phyloP scores from a whole-genome alignment of 805 yeast species.

The Candida sithepensis region DNA sequence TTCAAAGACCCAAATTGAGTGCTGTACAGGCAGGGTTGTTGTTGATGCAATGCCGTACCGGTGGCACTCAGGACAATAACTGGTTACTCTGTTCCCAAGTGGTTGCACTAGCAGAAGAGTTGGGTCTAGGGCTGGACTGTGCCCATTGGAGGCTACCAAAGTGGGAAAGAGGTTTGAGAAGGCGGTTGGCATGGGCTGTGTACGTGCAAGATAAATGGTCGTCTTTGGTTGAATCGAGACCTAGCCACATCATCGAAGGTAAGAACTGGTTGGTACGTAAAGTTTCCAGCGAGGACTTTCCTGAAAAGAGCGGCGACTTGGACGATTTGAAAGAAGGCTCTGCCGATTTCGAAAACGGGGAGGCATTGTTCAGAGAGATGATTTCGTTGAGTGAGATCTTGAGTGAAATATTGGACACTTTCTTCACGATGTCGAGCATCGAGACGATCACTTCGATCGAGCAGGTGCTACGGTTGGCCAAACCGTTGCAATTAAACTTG shows the following conservation, averaged over 20 bases:
- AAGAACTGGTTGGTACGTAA: constrained; percentile 77
- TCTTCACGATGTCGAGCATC: constrained; percentile 70
- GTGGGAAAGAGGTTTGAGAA: constrained; percentile 90
- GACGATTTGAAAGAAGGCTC: constrained; percentile 48
- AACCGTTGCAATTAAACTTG: constrained; percentile 70
- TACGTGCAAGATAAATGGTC: constrained; percentile 92
- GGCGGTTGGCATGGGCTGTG: constrained; percentile 94
- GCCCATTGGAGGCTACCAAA: constrained; percentile 87
- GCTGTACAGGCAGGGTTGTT: constrained; percentile 88
- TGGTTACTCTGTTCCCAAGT: constrained; percentile 88
- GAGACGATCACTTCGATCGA: constrained; percentile 55
- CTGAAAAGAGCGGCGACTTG: constrained; percentile 48
- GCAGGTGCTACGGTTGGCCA: constrained; percentile 69
- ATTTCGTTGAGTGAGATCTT: constrained; percentile 65
- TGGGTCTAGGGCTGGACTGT: constrained; percentile 90
- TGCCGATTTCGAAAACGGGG: constrained; percentile 69
- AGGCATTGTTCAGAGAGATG: constrained; percentile 61
- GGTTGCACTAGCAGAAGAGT: constrained; percentile 82
- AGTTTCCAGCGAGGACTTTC: constrained; percentile 73
- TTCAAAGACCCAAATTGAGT: constrained; percentile 84
- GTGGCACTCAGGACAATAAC: constrained; percentile 49
- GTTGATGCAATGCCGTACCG: constrained; percentile 60
- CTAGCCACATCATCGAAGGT: constrained; percentile 71
- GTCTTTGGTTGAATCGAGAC: constrained; percentile 74
- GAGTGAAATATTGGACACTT: constrained; percentile 66